phyloP scores from a whole-genome alignment of 257 asterid species.

The Gardenia jasminoides region DNA sequence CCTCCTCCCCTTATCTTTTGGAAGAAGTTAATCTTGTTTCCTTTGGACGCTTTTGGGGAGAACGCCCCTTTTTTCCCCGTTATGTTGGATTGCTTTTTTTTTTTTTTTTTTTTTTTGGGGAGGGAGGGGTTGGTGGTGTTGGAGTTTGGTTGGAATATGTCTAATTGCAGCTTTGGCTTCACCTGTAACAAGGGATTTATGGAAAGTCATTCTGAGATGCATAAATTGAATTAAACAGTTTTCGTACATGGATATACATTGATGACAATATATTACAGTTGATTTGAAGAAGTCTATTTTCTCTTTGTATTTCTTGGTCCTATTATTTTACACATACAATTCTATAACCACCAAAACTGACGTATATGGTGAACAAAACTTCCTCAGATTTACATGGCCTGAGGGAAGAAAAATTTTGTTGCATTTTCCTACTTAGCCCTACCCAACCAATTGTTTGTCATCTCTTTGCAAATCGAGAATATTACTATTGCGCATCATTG shows the following conservation, averaged over 20 bases:
- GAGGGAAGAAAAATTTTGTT: conserved; percentile 5
- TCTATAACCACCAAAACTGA: conserved; percentile 16
- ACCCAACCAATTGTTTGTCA: conserved; percentile 14
- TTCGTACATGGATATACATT: conserved; percentile 13
- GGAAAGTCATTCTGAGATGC: background rate
- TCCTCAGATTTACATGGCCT: conserved; percentile 6
- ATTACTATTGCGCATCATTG: background rate
- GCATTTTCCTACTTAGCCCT: background rate
- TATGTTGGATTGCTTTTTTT: background rate
- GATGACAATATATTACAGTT: conserved; percentile 11
- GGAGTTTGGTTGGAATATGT: background rate
- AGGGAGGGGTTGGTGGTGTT: background rate
- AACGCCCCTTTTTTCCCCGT: background rate
- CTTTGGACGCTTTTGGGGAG: background rate
- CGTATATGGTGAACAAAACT: conserved; percentile 17
- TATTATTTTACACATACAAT: conserved; percentile 15
- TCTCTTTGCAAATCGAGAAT: conserved; percentile 20
- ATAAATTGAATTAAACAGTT: conserved; percentile 12
- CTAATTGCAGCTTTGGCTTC: background rate
- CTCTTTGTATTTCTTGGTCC: background rate
- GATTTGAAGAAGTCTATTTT: conserved; percentile 6
- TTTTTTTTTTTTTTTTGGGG: background rate
- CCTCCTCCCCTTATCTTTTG: background rate
- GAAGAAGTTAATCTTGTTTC: background rate
- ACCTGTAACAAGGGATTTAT: background rate